Percentiles rank a stretch among this genome's conserved stretches.
Conservation (phyloP, 495 filamentous ascomycete genomes). For the Podospora australis region DNA sequence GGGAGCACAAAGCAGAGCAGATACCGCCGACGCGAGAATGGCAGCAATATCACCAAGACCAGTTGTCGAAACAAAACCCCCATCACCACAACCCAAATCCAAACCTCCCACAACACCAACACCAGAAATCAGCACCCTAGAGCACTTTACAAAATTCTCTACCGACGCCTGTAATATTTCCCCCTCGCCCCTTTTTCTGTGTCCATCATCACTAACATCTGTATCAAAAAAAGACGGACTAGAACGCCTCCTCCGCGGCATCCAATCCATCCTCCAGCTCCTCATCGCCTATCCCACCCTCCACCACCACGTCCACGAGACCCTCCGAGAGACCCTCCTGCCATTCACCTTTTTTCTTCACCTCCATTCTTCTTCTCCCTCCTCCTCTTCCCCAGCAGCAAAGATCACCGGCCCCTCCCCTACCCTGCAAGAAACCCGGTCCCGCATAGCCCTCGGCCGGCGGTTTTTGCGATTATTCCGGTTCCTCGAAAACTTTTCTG, state of each 20-base stretch:
- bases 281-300: conserved; percentile 9
- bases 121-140: conserved; percentile 18
- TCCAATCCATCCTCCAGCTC: conserved; percentile 44
- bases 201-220: not conserved
- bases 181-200: not conserved
- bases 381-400: conserved; percentile 7
- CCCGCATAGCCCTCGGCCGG: conserved; percentile 36
- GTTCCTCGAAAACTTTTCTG: conserved; percentile 54
- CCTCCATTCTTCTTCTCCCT: conserved; percentile 1
- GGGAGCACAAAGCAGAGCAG: too few relatives aligned
- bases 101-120: too few relatives aligned
- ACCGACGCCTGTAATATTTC: conserved; percentile 37
- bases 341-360: not conserved
- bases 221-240: conserved; percentile 40
- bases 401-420: conserved; percentile 7
- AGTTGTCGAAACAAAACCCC: too few relatives aligned
- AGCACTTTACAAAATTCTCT: conserved; percentile 35
- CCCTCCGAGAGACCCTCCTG: too few relatives aligned
- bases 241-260: conserved; percentile 55
- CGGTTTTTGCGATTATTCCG: conserved; percentile 58
- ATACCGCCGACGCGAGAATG: too few relatives aligned
- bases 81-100: too few relatives aligned
- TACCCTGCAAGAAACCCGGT: conserved; percentile 1
- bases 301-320: not conserved
- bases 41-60: too few relatives aligned